These are phyloP conservation scores for Coprinopsis marcescibilis DNA, from an alignment of 768 basidiomycete genomes.

Conservation along the genomic window DNA sequence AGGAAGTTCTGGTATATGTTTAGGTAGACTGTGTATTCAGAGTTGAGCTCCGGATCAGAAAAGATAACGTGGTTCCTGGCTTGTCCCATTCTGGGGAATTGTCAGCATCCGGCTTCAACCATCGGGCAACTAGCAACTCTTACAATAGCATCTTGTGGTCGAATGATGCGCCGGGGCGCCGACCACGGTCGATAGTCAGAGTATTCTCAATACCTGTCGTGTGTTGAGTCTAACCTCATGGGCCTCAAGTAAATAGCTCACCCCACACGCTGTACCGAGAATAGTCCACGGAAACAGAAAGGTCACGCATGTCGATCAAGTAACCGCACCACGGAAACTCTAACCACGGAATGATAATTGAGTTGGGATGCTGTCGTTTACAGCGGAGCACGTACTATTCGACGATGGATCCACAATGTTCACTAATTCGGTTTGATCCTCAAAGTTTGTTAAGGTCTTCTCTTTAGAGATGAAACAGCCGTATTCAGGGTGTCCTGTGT, in stretches of 20 bases:
- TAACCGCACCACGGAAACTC: conserved; percentile 95
- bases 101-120: not conserved
- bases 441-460: conserved; percentile 89
- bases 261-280: too few relatives aligned
- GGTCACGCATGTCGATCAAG: conserved; percentile 64
- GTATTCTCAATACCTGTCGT: conserved; percentile 55
- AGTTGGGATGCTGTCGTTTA: not conserved
- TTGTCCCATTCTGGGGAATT: conserved; percentile 52
- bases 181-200: conserved; percentile 63
- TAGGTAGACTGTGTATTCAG: conserved; percentile 50
- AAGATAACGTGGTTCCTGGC: conserved; percentile 76
- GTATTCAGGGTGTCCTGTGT: conserved; percentile 79
- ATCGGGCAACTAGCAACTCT: conserved; percentile 18
- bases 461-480: conserved; percentile 86
- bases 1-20: conserved; percentile 89
- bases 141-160: conserved; percentile 71
- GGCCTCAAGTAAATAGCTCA: too few relatives aligned
- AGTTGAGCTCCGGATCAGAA: conserved; percentile 69
- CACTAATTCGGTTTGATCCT: conserved; percentile 46
- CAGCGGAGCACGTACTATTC: conserved; percentile 14
- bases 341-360: conserved; percentile 21
- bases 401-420: conserved; percentile 48
- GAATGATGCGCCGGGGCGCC: conserved; percentile 61
- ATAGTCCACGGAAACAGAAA: conserved; percentile 81
- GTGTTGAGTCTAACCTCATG: conserved; percentile 19